Percentiles rank a stretch among this genome's conserved stretches.
Evolutionary conservation across 768 basidiomycete species (phyloP).

Genomic region (Gymnopilus dilepis): DNA sequence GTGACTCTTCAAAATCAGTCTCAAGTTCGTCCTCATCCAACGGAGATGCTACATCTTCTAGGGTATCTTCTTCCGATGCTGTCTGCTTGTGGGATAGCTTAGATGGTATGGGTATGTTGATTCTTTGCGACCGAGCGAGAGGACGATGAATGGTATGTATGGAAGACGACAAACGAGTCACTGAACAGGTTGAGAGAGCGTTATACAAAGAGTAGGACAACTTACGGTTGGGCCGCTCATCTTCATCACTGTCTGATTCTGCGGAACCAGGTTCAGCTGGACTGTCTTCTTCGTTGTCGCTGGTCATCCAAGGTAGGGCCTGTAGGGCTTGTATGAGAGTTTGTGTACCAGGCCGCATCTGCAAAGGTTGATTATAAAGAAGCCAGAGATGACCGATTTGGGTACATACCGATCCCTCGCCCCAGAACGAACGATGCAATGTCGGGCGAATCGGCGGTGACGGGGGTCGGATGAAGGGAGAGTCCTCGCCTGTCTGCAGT

Average conservation of each 20-base stretch:
- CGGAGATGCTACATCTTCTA: slow-evolving; percentile 21
- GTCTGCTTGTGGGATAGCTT: slow-evolving; percentile 23
- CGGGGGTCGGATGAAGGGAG: slow-evolving; percentile 72
- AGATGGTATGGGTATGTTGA: slow-evolving; percentile 33
- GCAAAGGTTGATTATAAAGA: slow-evolving; percentile 21
- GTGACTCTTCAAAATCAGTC: slow-evolving; percentile 67
- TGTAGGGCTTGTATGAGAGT: slow-evolving; percentile 89
- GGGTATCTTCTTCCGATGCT: slow-evolving; percentile 34
- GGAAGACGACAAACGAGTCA: slow-evolving; percentile 71
- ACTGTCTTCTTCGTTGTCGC: slow-evolving; percentile 72
- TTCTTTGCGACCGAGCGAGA: slow-evolving; percentile 66
- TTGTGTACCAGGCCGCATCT: slow-evolving; percentile 91
- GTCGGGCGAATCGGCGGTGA: slow-evolving; percentile 64
- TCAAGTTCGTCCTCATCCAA: slow-evolving; percentile 34
- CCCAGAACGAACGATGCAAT: slow-evolving; percentile 57
- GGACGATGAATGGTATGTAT: slow-evolving; percentile 90
- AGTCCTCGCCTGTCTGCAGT: slow-evolving; percentile 40
- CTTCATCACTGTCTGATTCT: slow-evolving; percentile 73
- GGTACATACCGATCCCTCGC: slow-evolving; percentile 67
- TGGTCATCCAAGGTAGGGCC: slow-evolving; percentile 79
- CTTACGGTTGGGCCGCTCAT: slow-evolving; percentile 52
- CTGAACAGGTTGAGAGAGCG: slow-evolving; percentile 30
- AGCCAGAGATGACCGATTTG: slow-evolving; percentile 8
- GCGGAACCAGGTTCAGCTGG: slow-evolving; percentile 45
- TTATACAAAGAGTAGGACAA: neutral